A percentile compares a stretch with the other conserved stretches of the same genome.
Evolutionary conservation across 2,329 filamentous ascomycete species (phyloP).

Genomic region (Colletotrichum godetiae): DNA sequence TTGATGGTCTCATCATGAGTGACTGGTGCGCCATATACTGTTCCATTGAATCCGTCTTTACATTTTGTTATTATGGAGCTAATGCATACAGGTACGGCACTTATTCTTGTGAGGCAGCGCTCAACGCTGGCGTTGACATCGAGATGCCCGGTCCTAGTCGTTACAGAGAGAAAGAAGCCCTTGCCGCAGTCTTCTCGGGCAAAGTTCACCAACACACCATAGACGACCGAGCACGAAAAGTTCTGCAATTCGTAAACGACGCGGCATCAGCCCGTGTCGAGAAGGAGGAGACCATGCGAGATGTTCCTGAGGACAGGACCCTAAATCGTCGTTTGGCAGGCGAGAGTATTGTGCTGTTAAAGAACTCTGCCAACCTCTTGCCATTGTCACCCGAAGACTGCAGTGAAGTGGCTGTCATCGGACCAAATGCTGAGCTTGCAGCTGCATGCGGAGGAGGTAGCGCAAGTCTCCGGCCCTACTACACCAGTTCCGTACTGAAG

Average conservation of each 20-base stretch:
- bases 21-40: conserved; percentile 50
- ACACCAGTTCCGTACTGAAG: conserved; percentile 77
- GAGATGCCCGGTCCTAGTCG: conserved; percentile 70
- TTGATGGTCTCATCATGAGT: conserved; percentile 67
- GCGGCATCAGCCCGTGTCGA: conserved; percentile 63
- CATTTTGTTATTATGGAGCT: neutral
- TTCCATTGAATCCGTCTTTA: too few species aligned
- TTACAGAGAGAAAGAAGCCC: conserved; percentile 60
- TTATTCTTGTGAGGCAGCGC: conserved; percentile 63
- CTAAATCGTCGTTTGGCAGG: conserved; percentile 74
- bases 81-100: conserved; percentile 57
- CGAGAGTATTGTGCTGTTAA: conserved; percentile 78
- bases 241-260: conserved; percentile 69
- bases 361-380: conserved; percentile 74
- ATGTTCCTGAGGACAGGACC: conserved; percentile 71
- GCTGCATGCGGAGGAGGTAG: conserved; percentile 74
- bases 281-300: conserved; percentile 63
- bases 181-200: conserved; percentile 63
- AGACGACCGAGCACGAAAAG: conserved; percentile 65
- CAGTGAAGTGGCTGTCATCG: conserved; percentile 61
- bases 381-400: conserved; percentile 68
- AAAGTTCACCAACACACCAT: conserved; percentile 66
- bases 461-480: conserved; percentile 70
- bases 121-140: conserved; percentile 66
- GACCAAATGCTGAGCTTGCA: conserved; percentile 66